Conservation (phyloP, 2,329 filamentous ascomycete genomes). For the Ophiosphaerella korrae region DNA sequence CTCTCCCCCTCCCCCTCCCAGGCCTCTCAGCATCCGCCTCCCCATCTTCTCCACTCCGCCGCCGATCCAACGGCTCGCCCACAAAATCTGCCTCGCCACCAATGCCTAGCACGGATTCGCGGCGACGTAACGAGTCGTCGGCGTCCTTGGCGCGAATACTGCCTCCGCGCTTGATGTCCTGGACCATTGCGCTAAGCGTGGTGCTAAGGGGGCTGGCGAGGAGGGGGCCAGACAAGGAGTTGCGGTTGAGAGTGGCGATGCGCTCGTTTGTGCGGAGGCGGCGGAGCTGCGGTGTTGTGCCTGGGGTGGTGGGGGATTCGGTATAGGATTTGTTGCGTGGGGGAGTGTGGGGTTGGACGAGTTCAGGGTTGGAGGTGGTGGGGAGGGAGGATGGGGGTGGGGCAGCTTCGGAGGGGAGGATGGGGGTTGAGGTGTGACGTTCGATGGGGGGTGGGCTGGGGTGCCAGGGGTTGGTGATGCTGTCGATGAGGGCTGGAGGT, state of each 20-base stretch:
- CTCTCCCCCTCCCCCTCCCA: constrained; percentile 26
- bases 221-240: constrained; percentile 61
- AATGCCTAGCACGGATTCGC: constrained; percentile 19
- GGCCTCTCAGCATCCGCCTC: constrained; percentile 21
- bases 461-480: constrained; percentile 38
- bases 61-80: constrained; percentile 31
- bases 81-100: background rate
- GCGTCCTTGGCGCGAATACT: constrained; percentile 10
- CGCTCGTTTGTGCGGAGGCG: constrained; percentile 41
- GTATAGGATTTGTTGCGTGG: constrained; percentile 15
- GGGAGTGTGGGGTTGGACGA: constrained; percentile 13
- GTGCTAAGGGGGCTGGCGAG: constrained; percentile 65
- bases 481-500: constrained; percentile 14
- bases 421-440: constrained; percentile 35
- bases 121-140: constrained; percentile 23
- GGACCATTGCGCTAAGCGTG: constrained; percentile 66
- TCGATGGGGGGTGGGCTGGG: constrained; percentile 17
- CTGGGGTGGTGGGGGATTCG: constrained; percentile 24
- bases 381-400: constrained; percentile 8
- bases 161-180: constrained; percentile 66
- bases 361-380: constrained; percentile 23
- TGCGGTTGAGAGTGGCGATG: constrained; percentile 46
- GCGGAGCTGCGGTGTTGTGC: constrained; percentile 27
- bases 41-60: constrained; percentile 20
- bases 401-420: constrained; percentile 36